Conservation (phyloP, 345 rosid species). For the Viola odorata region DNA sequence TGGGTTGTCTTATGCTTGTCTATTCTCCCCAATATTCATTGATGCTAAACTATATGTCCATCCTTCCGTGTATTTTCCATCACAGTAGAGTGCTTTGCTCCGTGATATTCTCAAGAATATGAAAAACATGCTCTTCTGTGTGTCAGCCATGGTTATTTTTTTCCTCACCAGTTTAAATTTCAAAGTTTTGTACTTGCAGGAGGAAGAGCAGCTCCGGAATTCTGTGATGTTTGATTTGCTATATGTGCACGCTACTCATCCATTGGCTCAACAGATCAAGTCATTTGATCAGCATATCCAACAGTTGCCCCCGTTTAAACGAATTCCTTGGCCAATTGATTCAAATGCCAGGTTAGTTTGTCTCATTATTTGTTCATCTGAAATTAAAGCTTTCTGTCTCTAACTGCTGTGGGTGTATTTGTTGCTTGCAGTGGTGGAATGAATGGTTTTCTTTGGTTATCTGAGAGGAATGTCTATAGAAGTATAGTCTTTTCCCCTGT, state of each 20-base stretch:
- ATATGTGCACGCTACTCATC: slow-evolving; percentile 63
- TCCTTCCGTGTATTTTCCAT: background rate
- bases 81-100: background rate
- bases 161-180: background rate
- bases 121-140: background rate
- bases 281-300: slow-evolving; percentile 30
- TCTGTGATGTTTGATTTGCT: slow-evolving; percentile 86
- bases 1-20: slow-evolving; percentile 17
- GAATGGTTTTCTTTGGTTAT: slow-evolving; percentile 80
- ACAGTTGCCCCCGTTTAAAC: slow-evolving; percentile 37
- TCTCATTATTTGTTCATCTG: background rate
- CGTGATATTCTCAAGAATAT: background rate
- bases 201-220: slow-evolving; percentile 71
- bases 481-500: slow-evolving; percentile 52
- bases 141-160: too few species aligned
- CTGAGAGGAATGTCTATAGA: slow-evolving; percentile 51
- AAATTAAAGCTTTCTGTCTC: slow-evolving; percentile 6
- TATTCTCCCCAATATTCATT: background rate
- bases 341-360: slow-evolving; percentile 55
- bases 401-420: slow-evolving; percentile 12
- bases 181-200: slow-evolving; percentile 35
- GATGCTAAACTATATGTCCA: background rate
- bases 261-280: slow-evolving; percentile 45
- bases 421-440: slow-evolving; percentile 68
- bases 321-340: slow-evolving; percentile 42